phyloP scores from a whole-genome alignment of 495 filamentous ascomycete genomes.

The Penicillium antarcticum region DNA sequence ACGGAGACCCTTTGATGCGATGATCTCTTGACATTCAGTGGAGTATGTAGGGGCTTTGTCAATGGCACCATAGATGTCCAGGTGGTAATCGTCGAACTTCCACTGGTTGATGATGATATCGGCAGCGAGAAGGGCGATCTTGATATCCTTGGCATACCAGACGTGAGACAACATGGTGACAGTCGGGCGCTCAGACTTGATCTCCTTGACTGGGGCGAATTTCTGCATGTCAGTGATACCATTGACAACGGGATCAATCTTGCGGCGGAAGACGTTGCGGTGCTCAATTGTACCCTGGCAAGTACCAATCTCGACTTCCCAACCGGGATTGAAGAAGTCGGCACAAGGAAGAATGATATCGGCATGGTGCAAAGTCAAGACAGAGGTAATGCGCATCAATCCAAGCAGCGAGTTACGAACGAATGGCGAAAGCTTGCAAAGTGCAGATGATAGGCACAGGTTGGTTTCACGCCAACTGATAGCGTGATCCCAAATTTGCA shows the following conservation, averaged over 20 bases:
- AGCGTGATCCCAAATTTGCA: conserved; percentile 68
- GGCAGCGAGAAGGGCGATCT: conserved; percentile 59
- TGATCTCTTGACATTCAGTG: conserved; percentile 59
- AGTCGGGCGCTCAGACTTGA: conserved; percentile 54
- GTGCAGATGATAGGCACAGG: conserved; percentile 56
- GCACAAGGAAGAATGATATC: conserved; percentile 64
- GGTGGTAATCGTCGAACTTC: conserved; percentile 61
- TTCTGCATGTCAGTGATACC: conserved; percentile 65
- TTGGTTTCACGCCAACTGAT: conserved; percentile 65
- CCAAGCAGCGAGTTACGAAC: conserved; percentile 54
- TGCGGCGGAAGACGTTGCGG: conserved; percentile 55
- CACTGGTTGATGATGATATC: conserved; percentile 65
- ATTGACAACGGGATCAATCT: conserved; percentile 67
- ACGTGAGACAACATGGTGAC: conserved; percentile 66
- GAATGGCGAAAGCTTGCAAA: conserved; percentile 57
- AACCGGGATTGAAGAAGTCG: conserved; percentile 65
- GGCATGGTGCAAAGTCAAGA: conserved; percentile 59
- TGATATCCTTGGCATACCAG: conserved; percentile 66
- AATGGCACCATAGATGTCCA: conserved; percentile 61
- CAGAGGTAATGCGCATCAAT: conserved; percentile 57
- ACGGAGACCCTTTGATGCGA: conserved; percentile 57
- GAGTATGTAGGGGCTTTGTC: conserved; percentile 60
- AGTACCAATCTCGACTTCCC: conserved; percentile 65
- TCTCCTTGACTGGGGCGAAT: conserved; percentile 56
- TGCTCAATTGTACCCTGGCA: conserved; percentile 56